Evolutionary conservation across 2,329 filamentous ascomycete species (phyloP).

Genomic region (Neopestalotiopsis rosae): DNA sequence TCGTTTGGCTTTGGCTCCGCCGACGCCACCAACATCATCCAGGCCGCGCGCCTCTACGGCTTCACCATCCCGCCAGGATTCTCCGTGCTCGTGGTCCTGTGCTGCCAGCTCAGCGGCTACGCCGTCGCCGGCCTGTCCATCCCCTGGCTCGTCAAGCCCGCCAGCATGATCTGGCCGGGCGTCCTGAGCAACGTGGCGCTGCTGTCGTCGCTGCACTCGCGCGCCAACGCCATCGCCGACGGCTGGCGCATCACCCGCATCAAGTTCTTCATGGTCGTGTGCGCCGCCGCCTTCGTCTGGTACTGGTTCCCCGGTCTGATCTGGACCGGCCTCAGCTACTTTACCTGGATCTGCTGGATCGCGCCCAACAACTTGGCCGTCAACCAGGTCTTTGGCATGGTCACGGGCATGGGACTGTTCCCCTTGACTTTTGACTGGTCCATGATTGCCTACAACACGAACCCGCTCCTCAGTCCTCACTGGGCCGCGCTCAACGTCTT

Average conservation of each 20-base stretch:
- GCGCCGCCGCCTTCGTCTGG: constrained; percentile 45
- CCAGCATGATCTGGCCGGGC: constrained; percentile 57
- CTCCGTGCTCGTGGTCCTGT: constrained; percentile 30
- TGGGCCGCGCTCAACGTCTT: constrained; percentile 55
- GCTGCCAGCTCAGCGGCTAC: constrained; percentile 44
- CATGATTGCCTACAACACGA: constrained; percentile 44
- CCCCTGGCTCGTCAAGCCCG: constrained; percentile 50
- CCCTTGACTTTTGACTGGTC: constrained; percentile 50
- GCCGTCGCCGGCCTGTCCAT: constrained; percentile 52
- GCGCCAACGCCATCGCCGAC: constrained; percentile 36
- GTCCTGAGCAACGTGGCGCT: constrained; percentile 54
- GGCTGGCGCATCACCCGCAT: constrained; percentile 43
- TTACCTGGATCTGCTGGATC: constrained; percentile 55
- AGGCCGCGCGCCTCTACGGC: constrained; percentile 47
- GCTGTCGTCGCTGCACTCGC: constrained; percentile 46
- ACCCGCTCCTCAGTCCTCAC: constrained; percentile 44
- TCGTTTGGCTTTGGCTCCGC: constrained; percentile 51
- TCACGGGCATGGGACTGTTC: constrained; percentile 43
- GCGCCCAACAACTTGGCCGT: constrained; percentile 50
- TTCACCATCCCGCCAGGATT: constrained; percentile 39
- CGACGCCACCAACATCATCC: constrained; percentile 51
- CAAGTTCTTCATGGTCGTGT: constrained; percentile 39
- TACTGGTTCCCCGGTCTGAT: constrained; percentile 58
- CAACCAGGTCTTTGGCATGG: constrained; percentile 56
- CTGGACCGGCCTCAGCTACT: constrained; percentile 49